Conservation (phyloP, 257 asterid genomes). For the Solanum appendiculatum region DNA sequence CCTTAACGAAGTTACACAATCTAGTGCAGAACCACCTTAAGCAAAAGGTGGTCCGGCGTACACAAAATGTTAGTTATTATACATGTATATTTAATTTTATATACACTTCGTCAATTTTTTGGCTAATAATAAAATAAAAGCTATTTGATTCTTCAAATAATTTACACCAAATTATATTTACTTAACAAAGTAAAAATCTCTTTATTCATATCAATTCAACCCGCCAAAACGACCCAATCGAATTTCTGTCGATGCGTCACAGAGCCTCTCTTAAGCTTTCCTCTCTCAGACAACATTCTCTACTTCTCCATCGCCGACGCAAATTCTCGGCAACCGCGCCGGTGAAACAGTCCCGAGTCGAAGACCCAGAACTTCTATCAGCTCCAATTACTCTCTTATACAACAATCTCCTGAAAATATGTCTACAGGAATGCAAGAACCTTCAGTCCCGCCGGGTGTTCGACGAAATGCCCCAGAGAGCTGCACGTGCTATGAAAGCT, state of each 20-base stretch:
- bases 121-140: too few species aligned
- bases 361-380: background rate
- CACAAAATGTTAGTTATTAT: too few species aligned
- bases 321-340: slow-evolving; percentile 6
- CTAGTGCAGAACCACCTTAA: too few species aligned
- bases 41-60: too few species aligned
- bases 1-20: too few species aligned
- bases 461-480: slow-evolving; percentile 55
- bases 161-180: background rate
- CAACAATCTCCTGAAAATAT: slow-evolving; percentile 22
- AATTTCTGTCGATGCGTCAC: slow-evolving; percentile 25
- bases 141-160: too few species aligned
- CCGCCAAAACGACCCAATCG: slow-evolving; percentile 5
- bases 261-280: slow-evolving; percentile 7
- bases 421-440: slow-evolving; percentile 54
- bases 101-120: too few species aligned
- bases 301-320: slow-evolving; percentile 7
- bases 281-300: slow-evolving; percentile 6
- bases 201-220: background rate
- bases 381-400: slow-evolving; percentile 2
- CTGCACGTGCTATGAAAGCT: slow-evolving; percentile 16
- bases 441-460: slow-evolving; percentile 46
- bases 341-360: background rate
- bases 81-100: too few species aligned
- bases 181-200: background rate